Evolutionary conservation across 73 alveolate species (phyloP), one percentile per base, ranked within the genome.

Genomic region (Uronychia binucleata): DNA sequence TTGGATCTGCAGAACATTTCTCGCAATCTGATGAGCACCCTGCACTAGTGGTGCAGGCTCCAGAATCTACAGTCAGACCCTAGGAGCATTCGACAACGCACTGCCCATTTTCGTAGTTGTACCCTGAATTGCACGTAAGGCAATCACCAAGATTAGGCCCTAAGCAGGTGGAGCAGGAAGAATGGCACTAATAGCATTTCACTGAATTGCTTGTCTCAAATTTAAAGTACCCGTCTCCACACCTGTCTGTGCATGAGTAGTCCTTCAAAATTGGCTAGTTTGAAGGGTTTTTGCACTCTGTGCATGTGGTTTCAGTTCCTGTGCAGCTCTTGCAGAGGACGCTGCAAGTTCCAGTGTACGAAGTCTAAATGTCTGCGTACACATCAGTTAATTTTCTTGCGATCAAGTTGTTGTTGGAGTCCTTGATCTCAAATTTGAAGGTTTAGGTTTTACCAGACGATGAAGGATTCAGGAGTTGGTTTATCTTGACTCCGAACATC

Each of bases 101-200:
- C 0, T 33, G 25, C 19, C 90, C 92, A 80, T 84, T 78, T 57
- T 79, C 81, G 57, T 46, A 35, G 59, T 31, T 57, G 74, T 76
- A 90, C n/a, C 89, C 89, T 8, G 74, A 1, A 29, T 26, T 33
- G 75, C 95, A 90, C 32, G 82, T 28, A n/a, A 85, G 29, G 74
- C 95, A 90, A 31, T 90, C 35, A 57, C 78, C 77, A n/a, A n/a
- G n/a, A n/a, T n/a, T n/a, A n/a, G n/a, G n/a, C n/a, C 92, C 95
- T 0, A 29, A 60, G 83, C 95, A 90, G 0, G 74, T 32, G 0
- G 81, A 33, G 30, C 92, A 90, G 34, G 85, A 74, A 28, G 57
- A 77, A 75, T 85, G 84, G 78, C 92, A 84, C 31, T 80, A 19
- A 58, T 30, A 74, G 74, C 95, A 90, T 28, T 31, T 33, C 58